Evolutionary conservation across 2,329 filamentous ascomycete genomes (phyloP), one percentile per base, ranked within the genome.

Genomic region (Exophiala sideris): DNA sequence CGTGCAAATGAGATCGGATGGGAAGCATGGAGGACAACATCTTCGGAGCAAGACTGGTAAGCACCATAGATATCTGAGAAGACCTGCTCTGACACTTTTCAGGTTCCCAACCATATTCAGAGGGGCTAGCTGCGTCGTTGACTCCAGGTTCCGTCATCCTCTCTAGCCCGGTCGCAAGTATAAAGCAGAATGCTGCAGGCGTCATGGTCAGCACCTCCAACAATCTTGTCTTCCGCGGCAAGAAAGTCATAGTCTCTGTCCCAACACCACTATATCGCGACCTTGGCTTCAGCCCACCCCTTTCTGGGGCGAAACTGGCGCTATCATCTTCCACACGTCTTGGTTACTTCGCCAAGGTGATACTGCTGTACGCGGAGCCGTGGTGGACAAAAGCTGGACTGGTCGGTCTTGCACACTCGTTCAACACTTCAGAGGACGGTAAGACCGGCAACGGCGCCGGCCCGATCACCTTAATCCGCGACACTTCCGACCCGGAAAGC

Each of bases 291-390:
- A 45, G 63, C 0, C 80, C 81, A 0, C 51, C 68, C 0, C 70
- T 84, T 0, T 75, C 76, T 0, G 29, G 57, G 0, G 57, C 59
- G 1, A 79, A 78, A 57, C 60, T 64, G 14, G 60, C 66, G 0
- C 63, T 73, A 34, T 57, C 66, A 5, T 56, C 70, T 1, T 66
- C 70, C 0, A 69, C 68, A 11, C 63, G 54, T 0, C 71, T 75
- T 24, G 78, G 79, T 2, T 74, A 75, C 55, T 79, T 79, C 58
- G 73, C 71, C 50, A 83, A 83, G 63, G 73, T 72, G 3, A 78
- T 82, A 50, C 60, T 76, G 29, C 57, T 67, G 5, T 79, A 52
- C 62, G 3, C 71, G 74, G 0, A 78, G 72, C 64, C 81, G 78
- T 79, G 50, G 39, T 48, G 49, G 49, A 41, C 39, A 11, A 20